Evolutionary conservation across 2,329 filamentous ascomycete species (phyloP), one percentile per base, ranked within the genome.

Genomic region (Hymenoscyphus infarciens): DNA sequence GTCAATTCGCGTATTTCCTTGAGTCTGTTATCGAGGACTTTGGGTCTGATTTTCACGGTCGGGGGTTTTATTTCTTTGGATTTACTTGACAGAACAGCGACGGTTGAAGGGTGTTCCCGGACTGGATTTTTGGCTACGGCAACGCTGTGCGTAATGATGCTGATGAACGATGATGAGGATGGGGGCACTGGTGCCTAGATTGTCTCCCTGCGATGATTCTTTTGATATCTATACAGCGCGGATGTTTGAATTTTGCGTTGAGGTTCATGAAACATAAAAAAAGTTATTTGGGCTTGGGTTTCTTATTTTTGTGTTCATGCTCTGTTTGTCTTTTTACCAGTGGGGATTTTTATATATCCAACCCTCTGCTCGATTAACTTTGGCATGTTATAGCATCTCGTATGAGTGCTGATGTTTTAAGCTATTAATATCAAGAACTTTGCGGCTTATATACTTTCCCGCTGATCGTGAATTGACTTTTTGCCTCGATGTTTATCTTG

Each of bases 131-230:
- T 49, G n/a, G 42, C 25, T 49, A 19, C 42, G 42, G 42, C 8
- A 49, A 49, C n/a, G 42, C 42, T 49, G n/a, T 19, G 19, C n/a
- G n/a, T 49, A 49, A 49, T 49, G 42, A 49, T 49, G 42, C 42
- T 49, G 19, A 49, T 49, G 42, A 22, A 22, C 25, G 42, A 49
- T 22, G 19, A 49, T 22, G 42, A 11, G 42, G n/a, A 22, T 49
- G 42, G 10, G 42, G 42, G n/a, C 19, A 49, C n/a, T 22, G 42
- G n/a, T 49, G 42, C 42, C 42, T 25, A 10, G 8, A 25, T n/a
- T 11, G n/a, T 49, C 11, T 49, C 11, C 11, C 4, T 11, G 11
- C 19, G n/a, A 49, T 2, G 6, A 22, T 19, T 27, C 2, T 49
- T 22, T 22, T 49, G 42, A 25, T 49, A 49, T 49, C 42, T 19